A percentile compares a stretch with the other conserved stretches of the same genome.
Evolutionary conservation across 805 yeast species (phyloP).

Genomic region (Cyberlindnera subsufficiens): DNA sequence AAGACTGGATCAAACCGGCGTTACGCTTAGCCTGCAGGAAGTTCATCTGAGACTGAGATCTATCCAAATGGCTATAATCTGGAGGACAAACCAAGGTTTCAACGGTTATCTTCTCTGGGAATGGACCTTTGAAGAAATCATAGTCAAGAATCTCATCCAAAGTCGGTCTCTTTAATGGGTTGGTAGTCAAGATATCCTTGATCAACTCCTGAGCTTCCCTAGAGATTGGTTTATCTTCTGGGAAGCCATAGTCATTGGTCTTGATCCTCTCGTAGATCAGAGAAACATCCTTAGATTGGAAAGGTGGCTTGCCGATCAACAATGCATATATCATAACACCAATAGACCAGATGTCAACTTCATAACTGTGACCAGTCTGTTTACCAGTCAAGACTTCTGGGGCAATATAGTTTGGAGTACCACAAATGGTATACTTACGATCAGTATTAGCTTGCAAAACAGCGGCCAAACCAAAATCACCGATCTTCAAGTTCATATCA

Average conservation of each 20-base stretch:
- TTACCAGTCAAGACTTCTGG: conserved; percentile 95
- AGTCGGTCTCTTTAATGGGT: conserved; percentile 79
- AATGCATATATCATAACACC: conserved; percentile 96
- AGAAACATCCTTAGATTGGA: conserved; percentile 92
- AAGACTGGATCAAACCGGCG: conserved; percentile 50
- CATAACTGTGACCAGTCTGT: conserved; percentile 83
- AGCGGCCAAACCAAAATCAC: conserved; percentile 98
- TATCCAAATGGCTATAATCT: conserved; percentile 45
- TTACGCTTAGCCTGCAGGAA: conserved; percentile 58
- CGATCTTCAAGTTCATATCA: conserved; percentile 89
- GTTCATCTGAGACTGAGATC: conserved; percentile 59
- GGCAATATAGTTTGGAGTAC: conserved; percentile 98
- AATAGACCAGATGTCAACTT: conserved; percentile 96
- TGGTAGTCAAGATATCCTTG: conserved; percentile 62
- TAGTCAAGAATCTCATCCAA: conserved; percentile 74
- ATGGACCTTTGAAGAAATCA: conserved; percentile 82
- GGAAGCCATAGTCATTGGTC: conserved; percentile 73
- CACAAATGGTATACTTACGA: conserved; percentile 90
- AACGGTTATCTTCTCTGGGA: conserved; percentile 66
- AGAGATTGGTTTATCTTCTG: conserved; percentile 59
- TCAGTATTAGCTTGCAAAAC: conserved; percentile 67
- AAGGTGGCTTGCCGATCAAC: conserved; percentile 92
- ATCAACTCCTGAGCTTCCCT: conserved; percentile 70
- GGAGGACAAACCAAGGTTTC: conserved; percentile 62
- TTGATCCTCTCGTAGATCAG: conserved; percentile 90